Conservation (phyloP, 2,329 filamentous ascomycete species). For the Rutstroemia sp. region DNA sequence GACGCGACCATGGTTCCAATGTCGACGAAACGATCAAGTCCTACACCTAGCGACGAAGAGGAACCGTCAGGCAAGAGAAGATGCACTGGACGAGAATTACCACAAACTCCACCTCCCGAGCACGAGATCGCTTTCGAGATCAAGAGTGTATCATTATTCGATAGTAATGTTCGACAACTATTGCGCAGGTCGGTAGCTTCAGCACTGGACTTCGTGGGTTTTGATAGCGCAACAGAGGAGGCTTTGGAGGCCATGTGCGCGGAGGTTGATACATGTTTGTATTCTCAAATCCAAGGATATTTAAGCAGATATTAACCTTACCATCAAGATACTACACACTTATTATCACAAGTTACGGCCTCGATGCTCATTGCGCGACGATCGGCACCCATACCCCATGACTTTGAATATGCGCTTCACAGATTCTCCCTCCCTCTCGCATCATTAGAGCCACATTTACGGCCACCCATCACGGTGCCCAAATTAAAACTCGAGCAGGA, state of each 20-base stretch:
- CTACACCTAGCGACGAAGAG: slow-evolving; percentile 23
- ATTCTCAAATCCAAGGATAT: background rate
- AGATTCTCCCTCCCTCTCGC: slow-evolving; percentile 44
- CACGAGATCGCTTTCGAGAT: background rate
- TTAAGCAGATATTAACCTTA: slow-evolving; percentile 10
- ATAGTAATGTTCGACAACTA: slow-evolving; percentile 25
- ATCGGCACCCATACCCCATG: slow-evolving; percentile 44
- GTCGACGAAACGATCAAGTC: slow-evolving; percentile 23
- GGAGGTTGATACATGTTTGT: slow-evolving; percentile 51
- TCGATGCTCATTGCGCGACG: slow-evolving; percentile 33
- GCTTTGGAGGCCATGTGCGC: slow-evolving; percentile 52
- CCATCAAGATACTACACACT: slow-evolving; percentile 24
- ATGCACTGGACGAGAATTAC: slow-evolving; percentile 18
- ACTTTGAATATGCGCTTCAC: slow-evolving; percentile 48
- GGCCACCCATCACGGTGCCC: slow-evolving; percentile 40
- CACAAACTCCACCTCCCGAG: slow-evolving; percentile 23
- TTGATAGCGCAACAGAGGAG: slow-evolving; percentile 45
- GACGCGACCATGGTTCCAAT: slow-evolving; percentile 11
- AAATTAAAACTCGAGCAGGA: slow-evolving; percentile 30
- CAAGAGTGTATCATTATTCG: slow-evolving; percentile 16
- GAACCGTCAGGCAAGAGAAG: slow-evolving; percentile 22
- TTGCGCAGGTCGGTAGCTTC: slow-evolving; percentile 50
- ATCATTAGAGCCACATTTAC: slow-evolving; percentile 48
- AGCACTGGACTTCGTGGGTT: slow-evolving; percentile 50
- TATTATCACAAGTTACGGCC: slow-evolving; percentile 26